Percentiles rank a stretch among this genome's conserved stretches.
Evolutionary conservation across 345 rosid genomes (phyloP).

Genomic region (Arabis alpina): DNA sequence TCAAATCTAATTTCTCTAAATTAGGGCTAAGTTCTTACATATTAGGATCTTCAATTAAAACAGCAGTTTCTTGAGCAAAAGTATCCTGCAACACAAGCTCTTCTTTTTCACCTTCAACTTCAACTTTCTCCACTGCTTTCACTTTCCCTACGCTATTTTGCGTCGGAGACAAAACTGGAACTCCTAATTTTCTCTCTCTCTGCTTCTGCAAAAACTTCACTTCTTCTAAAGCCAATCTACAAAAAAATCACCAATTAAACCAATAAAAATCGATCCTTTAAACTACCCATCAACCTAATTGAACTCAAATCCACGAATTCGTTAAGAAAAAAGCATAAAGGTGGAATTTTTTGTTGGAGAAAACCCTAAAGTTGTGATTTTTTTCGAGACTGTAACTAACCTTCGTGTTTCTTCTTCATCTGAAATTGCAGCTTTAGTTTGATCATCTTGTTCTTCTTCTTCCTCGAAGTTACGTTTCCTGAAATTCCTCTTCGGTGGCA

Average conservation of each 20-base stretch:
- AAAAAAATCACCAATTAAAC: constrained; percentile 15
- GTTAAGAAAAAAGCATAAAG: constrained; percentile 2
- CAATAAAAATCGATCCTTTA: constrained; percentile 11
- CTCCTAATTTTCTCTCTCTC: constrained; percentile 83
- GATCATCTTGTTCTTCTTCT: constrained; percentile 52
- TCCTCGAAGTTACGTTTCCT: constrained; percentile 73
- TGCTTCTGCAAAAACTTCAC: constrained; percentile 93
- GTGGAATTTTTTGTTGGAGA: background rate
- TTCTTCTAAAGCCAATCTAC: constrained; percentile 78
- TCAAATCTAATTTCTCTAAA: background rate
- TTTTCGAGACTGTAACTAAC: background rate
- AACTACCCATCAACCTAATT: constrained; percentile 10
- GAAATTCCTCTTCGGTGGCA: constrained; percentile 61
- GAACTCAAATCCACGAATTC: background rate
- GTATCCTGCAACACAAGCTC: constrained; percentile 97
- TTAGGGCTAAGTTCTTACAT: constrained; percentile 48
- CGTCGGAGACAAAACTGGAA: constrained; percentile 60
- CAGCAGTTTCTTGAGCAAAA: constrained; percentile 97
- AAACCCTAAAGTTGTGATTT: constrained; percentile 24
- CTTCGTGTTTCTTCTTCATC: constrained; percentile 87
- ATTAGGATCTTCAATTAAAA: constrained; percentile 92
- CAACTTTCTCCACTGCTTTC: constrained; percentile 63
- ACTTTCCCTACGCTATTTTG: constrained; percentile 46
- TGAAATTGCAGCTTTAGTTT: constrained; percentile 42
- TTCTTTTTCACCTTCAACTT: constrained; percentile 91